Evolutionary conservation across 345 rosid species (phyloP), one percentile per base, ranked within the genome.

Genomic region (Salix exigua): DNA sequence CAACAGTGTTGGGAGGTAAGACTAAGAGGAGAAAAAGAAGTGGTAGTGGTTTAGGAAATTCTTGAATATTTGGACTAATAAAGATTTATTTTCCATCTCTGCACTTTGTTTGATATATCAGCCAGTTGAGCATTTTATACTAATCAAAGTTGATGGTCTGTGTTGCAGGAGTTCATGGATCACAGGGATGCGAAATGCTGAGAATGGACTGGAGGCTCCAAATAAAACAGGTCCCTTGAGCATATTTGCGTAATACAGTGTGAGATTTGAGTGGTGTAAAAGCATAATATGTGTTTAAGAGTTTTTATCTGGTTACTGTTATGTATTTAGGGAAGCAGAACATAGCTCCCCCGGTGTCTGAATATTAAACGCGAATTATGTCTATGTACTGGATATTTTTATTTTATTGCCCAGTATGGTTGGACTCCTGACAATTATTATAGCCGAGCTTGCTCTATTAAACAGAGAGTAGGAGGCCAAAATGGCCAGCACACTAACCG

Each of bases 151-250:
- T 14, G 9, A 6, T 63, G 50, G 74, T 37, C 72, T 75, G 23
- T 63, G 63, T 66, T 76, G 82, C 87, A 96, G 99, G 90, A 96
- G 99, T 88, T 70, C 88, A 66, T 86, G 91, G 91, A 82, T 91
- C 67, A 84, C 91, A 1, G 94, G 91, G 42, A 85, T 88, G 44
- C 81, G 86, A 70, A 89, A 73, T 33, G 82, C 87, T 1, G 93
- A 89, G 64, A 94, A 79, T 35, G 92, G 92, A 68, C 83, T 93
- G 13, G 88, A 85, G 48, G 83, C 92, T 28, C 80, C 97, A 10
- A 85, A 78, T 68, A 91, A 92, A 85, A 80, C 89, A 3, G 93
- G 96, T 60, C 94, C 97, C 0, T 81, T 90, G 72, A 90, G 97
- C 89, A 91, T 90, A 79, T 88, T 86, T 9, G 97, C 91, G 4